Percentiles rank a stretch among this genome's conserved stretches.
Evolutionary conservation across 495 filamentous ascomycete species (phyloP).

Genomic region (Penicillium pancosmium): DNA sequence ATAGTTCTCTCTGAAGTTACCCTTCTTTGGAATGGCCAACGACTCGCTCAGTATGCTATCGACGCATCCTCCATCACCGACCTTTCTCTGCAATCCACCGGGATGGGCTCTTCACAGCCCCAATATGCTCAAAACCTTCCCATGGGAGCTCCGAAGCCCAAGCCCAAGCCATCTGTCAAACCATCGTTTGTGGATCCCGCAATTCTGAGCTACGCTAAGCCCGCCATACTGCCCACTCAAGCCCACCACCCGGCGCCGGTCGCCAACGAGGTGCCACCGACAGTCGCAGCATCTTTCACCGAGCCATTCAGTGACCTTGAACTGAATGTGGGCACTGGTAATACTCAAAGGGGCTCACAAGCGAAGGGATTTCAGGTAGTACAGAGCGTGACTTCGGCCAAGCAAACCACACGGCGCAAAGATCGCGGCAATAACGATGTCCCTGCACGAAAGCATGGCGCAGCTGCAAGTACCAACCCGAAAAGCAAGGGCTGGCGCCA

Average conservation of each 20-base stretch:
- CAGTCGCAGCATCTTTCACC: slow-evolving; percentile 34
- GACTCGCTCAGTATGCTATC: slow-evolving; percentile 50
- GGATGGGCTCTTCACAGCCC: slow-evolving; percentile 25
- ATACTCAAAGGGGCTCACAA: slow-evolving; percentile 13
- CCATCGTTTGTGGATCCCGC: slow-evolving; percentile 58
- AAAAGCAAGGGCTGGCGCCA: slow-evolving; percentile 78
- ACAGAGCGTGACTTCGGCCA: slow-evolving; percentile 22
- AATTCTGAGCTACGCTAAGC: slow-evolving; percentile 48
- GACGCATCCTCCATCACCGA: slow-evolving; percentile 61
- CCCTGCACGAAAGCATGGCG: slow-evolving; percentile 36
- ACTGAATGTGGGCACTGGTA: slow-evolving; percentile 28
- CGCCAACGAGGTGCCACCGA: slow-evolving; percentile 20
- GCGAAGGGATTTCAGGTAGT: slow-evolving; percentile 22
- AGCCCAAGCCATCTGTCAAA: slow-evolving; percentile 17
- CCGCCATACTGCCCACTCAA: slow-evolving; percentile 13
- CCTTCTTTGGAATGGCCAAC: slow-evolving; percentile 52
- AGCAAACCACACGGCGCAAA: slow-evolving; percentile 30
- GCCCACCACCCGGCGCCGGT: neutral
- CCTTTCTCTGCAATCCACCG: slow-evolving; percentile 51
- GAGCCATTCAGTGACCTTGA: slow-evolving; percentile 50
- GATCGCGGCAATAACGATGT: slow-evolving; percentile 36
- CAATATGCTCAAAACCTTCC: slow-evolving; percentile 21
- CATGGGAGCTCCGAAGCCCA: neutral
- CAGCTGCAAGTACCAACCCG: slow-evolving; percentile 41
- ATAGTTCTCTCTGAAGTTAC: slow-evolving; percentile 37